Base-by-base conservation (phyloP, 73 alveolate species). In the Paramecium caudatum region DNA sequence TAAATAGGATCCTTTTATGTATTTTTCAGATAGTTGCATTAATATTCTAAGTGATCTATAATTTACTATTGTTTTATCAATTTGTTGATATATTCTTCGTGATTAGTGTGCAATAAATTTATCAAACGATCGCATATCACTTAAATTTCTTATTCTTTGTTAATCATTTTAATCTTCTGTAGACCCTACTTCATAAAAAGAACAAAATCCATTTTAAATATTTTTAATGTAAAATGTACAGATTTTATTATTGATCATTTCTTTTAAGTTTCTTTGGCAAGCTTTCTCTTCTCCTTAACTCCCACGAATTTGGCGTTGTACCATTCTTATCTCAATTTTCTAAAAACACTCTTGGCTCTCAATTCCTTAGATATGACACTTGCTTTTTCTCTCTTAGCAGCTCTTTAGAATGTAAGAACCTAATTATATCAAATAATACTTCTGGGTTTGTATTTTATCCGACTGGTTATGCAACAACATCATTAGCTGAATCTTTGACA, bases 141-240 rank as follows among this genome's bases (percentile, higher is more conserved):
- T 12, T 55, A 1, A 5, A 55, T 55, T 23, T 55, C 80, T 8
- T 55, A 21, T 10, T 55, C 30, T 2, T 23, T 10, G 1, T 7
- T 43, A 1, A 55, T 55, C 30, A 27, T 15, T 25, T 55, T 16
- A 3, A 55, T 55, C 23, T 37, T 10, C 17, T 12, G 1, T 10
- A 55, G 23, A 12, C 45, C 80, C 23, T 10, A 27, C 30, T 3
- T 55, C 27, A 55, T 55, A 2, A 23, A 27, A 9, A 27, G 21
- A 55, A 21, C 46, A 55, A 55, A 55, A 55, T 94, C 84, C 96
- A 91, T 91, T 97, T 96, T 55, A 55, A 23, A 17, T 27, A 55
- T 55, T 2, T 55, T 55, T 55, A 55, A 55, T 55, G 30, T 55
- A 55, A 55, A 23, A 4, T 55, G 46, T 55, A 55, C 80, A 55